phyloP scores from a whole-genome alignment of 805 yeast genomes.

The Pachysolen tannophilus region DNA sequence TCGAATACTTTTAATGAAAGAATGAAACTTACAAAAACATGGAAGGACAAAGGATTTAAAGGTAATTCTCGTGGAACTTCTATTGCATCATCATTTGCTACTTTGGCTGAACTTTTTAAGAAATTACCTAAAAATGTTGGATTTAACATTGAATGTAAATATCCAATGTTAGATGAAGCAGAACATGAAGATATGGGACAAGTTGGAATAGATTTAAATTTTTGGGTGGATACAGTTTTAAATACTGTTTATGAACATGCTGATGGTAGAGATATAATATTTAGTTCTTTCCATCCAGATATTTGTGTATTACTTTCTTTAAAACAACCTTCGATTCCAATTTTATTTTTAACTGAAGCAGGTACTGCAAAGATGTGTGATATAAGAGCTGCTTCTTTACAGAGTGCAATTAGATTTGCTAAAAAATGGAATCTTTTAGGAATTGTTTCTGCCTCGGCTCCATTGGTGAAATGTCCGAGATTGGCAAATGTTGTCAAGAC shows the following conservation, averaged over 20 bases:
- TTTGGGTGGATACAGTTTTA: slow-evolving; percentile 82
- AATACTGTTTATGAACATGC: slow-evolving; percentile 71
- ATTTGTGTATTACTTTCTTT: slow-evolving; percentile 76
- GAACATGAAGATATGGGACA: slow-evolving; percentile 84
- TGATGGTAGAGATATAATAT: slow-evolving; percentile 75
- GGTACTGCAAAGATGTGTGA: slow-evolving; percentile 88
- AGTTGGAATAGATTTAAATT: slow-evolving; percentile 73
- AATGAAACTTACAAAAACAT: slow-evolving; percentile 83
- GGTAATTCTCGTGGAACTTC: slow-evolving; percentile 89
- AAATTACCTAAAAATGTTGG: slow-evolving; percentile 81
- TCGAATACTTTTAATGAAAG: slow-evolving; percentile 40
- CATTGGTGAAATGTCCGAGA: slow-evolving; percentile 84
- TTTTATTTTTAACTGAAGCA: slow-evolving; percentile 80
- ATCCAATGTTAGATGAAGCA: slow-evolving; percentile 93
- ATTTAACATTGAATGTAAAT: slow-evolving; percentile 89
- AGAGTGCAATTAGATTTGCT: slow-evolving; percentile 86
- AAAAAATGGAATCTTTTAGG: slow-evolving; percentile 88
- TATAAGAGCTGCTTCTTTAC: slow-evolving; percentile 77
- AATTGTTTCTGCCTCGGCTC: slow-evolving; percentile 81
- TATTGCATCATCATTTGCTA: slow-evolving; percentile 87
- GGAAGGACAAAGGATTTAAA: slow-evolving; percentile 77
- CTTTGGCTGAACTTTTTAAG: slow-evolving; percentile 74
- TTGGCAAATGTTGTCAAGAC: slow-evolving; percentile 87
- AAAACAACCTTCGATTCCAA: slow-evolving; percentile 92
- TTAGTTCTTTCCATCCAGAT: slow-evolving; percentile 94